A percentile compares a stretch with the other conserved stretches of the same genome.
These are phyloP conservation scores for Phytophthora agathidicida DNA, from an alignment of 352 stramenopile species.

Conservation along the genomic window DNA sequence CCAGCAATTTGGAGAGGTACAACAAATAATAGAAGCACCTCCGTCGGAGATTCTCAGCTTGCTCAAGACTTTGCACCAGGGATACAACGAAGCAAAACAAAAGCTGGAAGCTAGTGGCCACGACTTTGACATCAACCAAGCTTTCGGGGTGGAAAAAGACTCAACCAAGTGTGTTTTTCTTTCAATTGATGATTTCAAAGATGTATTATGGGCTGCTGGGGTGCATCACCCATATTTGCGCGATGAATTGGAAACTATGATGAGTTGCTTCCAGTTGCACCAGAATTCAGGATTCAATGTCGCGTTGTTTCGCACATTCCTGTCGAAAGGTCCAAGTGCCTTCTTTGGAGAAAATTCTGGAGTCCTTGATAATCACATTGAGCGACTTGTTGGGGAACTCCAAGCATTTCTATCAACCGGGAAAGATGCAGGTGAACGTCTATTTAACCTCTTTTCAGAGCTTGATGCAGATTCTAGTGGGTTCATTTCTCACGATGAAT, in stretches of 20 bases:
- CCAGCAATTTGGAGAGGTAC: conserved; percentile 37
- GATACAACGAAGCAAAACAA: conserved; percentile 40
- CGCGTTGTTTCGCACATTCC: conserved; percentile 55
- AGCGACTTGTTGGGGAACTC: conserved; percentile 62
- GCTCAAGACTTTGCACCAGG: conserved; percentile 49
- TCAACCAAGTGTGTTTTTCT: conserved; percentile 45
- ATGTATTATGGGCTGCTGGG: conserved; percentile 69
- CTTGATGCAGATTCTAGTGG: conserved; percentile 61
- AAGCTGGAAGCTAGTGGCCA: conserved; percentile 31
- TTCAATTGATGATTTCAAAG: conserved; percentile 67
- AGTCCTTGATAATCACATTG: conserved; percentile 61
- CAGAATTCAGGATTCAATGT: conserved; percentile 55
- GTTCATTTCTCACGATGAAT: conserved; percentile 64
- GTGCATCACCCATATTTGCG: conserved; percentile 71
- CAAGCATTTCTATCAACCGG: conserved; percentile 60
- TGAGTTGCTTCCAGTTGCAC: conserved; percentile 56
- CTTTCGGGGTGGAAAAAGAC: conserved; percentile 51
- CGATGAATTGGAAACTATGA: conserved; percentile 68
- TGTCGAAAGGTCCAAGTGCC: conserved; percentile 52
- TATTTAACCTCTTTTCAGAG: conserved; percentile 61
- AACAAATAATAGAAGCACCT: conserved; percentile 26
- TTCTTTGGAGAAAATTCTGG: conserved; percentile 50
- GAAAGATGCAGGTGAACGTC: conserved; percentile 50
- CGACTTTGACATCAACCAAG: conserved; percentile 51
- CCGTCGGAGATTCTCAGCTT: conserved; percentile 57